Conservation (phyloP, 2,329 filamentous ascomycete species). For the Sclerotinia spermophila region DNA sequence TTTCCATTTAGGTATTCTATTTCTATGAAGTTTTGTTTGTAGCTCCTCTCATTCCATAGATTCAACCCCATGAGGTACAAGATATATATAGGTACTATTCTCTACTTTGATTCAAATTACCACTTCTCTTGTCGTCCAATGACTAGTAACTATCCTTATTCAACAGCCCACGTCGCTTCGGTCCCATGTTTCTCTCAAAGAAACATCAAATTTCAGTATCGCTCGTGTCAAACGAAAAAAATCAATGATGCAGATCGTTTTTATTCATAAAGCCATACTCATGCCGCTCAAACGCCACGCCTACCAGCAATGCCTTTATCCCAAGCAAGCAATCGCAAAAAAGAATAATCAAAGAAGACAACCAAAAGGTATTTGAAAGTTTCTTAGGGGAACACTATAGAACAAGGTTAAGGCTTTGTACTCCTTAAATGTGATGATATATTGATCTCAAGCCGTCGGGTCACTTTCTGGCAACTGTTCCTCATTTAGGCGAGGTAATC, state of each 20-base stretch:
- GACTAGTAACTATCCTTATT: not conserved
- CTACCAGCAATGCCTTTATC: not conserved
- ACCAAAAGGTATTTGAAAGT: not conserved
- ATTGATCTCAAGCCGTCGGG: constrained; percentile 34
- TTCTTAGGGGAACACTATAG: not conserved
- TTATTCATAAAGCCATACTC: not conserved
- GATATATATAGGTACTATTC: not conserved
- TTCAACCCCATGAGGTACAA: not conserved
- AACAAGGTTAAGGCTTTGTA: not conserved
- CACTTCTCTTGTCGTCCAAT: not conserved
- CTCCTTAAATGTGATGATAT: not conserved
- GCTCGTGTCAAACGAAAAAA: not conserved
- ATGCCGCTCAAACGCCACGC: constrained; percentile 8
- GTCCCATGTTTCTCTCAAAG: not conserved
- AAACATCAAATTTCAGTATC: not conserved
- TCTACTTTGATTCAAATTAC: not conserved
- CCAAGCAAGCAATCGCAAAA: not conserved
- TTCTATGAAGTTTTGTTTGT: not conserved
- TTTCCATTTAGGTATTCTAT: not conserved
- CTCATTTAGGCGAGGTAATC: constrained; percentile 19
- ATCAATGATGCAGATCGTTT: not conserved
- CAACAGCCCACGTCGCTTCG: not conserved
- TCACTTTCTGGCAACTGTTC: constrained; percentile 34
- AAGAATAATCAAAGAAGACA: not conserved
- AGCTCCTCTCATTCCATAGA: not conserved